These are phyloP conservation scores for Suillus weaverae DNA, from an alignment of 768 basidiomycete genomes.

Conservation along the genomic window DNA sequence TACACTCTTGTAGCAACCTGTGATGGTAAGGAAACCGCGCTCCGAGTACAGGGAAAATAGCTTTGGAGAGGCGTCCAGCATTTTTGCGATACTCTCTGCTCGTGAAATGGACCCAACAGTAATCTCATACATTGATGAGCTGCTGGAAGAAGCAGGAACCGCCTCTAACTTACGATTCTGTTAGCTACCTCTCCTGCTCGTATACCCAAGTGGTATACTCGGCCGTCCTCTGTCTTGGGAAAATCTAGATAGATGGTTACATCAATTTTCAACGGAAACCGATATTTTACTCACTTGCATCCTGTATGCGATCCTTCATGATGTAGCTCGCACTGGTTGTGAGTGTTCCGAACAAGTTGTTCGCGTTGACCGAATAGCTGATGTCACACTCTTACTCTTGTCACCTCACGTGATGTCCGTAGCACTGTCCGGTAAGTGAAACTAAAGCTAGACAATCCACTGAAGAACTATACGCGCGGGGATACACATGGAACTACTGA, in stretches of 20 bases:
- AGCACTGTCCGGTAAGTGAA: too few relatives aligned
- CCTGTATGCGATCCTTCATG: constrained; percentile 64
- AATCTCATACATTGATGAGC: constrained; percentile 42
- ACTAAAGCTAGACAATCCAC: too few relatives aligned
- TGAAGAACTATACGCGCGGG: too few relatives aligned
- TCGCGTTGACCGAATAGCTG: not conserved
- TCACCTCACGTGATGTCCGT: not conserved
- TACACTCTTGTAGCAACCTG: constrained; percentile 59
- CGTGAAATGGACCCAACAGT: constrained; percentile 76
- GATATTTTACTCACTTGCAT: constrained; percentile 57
- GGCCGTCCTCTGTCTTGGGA: constrained; percentile 68
- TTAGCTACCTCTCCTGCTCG: constrained; percentile 78
- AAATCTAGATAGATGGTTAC: constrained; percentile 52
- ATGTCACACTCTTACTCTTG: not conserved
- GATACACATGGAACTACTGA: too few relatives aligned
- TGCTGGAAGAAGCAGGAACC: constrained; percentile 2
- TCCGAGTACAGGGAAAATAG: constrained; percentile 69
- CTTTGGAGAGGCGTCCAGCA: constrained; percentile 58
- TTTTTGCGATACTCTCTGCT: constrained; percentile 56
- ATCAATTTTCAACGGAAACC: not conserved
- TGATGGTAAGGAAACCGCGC: constrained; percentile 73
- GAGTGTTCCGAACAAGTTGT: not conserved
- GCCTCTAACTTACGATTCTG: constrained; percentile 55
- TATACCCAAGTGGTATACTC: constrained; percentile 80
- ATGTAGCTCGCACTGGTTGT: not conserved